Percentiles rank a stretch among this genome's conserved stretches.
phyloP scores from a whole-genome alignment of 1,284 basidiomycete genomes.

The Inonotus hispidus region DNA sequence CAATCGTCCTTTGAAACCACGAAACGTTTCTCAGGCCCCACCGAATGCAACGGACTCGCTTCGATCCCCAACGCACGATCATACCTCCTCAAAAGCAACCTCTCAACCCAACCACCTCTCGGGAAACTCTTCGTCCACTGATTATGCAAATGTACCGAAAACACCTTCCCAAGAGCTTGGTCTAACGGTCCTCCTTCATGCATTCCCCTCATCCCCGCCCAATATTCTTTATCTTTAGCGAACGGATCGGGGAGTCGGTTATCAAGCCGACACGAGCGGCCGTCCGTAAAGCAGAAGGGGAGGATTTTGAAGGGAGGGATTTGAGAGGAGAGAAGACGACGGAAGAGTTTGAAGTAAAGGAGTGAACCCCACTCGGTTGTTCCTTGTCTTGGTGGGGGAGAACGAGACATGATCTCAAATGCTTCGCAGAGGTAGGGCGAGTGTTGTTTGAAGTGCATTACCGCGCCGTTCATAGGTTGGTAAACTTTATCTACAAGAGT shows the following conservation, averaged over 20 bases:
- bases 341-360: conserved; percentile 84
- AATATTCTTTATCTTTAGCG: conserved; percentile 53
- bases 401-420: conserved; percentile 81
- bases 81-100: conserved; percentile 62
- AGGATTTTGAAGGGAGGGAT: conserved; percentile 85
- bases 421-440: conserved; percentile 95
- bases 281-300: conserved; percentile 91
- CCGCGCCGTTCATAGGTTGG: conserved; percentile 82
- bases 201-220: conserved; percentile 49
- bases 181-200: conserved; percentile 67
- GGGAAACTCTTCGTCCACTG: conserved; percentile 87
- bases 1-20: conserved; percentile 4
- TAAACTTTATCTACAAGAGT: conserved; percentile 70
- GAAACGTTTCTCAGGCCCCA: not conserved
- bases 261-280: conserved; percentile 82
- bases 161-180: conserved; percentile 62
- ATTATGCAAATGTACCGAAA: conserved; percentile 88
- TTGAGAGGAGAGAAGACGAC: conserved; percentile 65
- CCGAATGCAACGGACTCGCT: not conserved
- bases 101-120: conserved; percentile 72
- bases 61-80: conserved; percentile 30
- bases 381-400: conserved; percentile 65
- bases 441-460: conserved; percentile 84
- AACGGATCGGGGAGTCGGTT: conserved; percentile 91
- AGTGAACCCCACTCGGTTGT: conserved; percentile 91